Conservation (phyloP, 805 yeast genomes). For the Metschnikowia lachancei region DNA sequence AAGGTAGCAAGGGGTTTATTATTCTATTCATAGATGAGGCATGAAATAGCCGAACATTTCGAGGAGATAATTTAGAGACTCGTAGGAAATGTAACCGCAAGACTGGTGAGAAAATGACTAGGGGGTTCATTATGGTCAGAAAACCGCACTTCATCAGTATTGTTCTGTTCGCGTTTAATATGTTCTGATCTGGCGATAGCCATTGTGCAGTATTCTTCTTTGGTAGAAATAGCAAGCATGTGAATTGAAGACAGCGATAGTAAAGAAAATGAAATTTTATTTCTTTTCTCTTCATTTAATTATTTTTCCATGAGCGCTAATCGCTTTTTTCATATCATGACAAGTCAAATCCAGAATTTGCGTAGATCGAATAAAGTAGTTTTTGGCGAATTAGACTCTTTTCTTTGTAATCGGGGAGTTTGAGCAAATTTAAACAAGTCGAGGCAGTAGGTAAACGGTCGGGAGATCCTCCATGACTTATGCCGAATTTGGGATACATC, state of each 20-base stretch:
- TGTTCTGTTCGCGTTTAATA: neutral
- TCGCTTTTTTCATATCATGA: slow-evolving; percentile 11
- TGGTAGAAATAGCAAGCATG: no score
- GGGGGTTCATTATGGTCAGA: neutral
- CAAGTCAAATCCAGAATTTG: slow-evolving; percentile 86
- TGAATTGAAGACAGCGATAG: no score
- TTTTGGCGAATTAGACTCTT: slow-evolving; percentile 49
- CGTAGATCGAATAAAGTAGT: slow-evolving; percentile 71
- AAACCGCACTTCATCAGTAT: no score
- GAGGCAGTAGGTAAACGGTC: slow-evolving; percentile 85
- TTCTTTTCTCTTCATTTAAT: no score
- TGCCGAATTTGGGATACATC: slow-evolving; percentile 71
- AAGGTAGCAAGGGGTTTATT: slow-evolving; percentile 42
- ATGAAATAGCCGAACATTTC: slow-evolving; percentile 2
- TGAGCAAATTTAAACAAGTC: slow-evolving; percentile 86
- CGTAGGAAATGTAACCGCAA: neutral
- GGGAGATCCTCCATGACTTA: slow-evolving; percentile 58
- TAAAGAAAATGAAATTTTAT: no score
- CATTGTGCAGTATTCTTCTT: neutral
- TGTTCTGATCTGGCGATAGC: neutral
- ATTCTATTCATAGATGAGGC: neutral
- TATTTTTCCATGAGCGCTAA: no score
- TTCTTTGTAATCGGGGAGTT: slow-evolving; percentile 73
- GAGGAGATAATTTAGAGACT: neutral
- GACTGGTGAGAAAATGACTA: neutral